Conservation (phyloP, 345 rosid genomes). For the Citrus trifoliata region DNA sequence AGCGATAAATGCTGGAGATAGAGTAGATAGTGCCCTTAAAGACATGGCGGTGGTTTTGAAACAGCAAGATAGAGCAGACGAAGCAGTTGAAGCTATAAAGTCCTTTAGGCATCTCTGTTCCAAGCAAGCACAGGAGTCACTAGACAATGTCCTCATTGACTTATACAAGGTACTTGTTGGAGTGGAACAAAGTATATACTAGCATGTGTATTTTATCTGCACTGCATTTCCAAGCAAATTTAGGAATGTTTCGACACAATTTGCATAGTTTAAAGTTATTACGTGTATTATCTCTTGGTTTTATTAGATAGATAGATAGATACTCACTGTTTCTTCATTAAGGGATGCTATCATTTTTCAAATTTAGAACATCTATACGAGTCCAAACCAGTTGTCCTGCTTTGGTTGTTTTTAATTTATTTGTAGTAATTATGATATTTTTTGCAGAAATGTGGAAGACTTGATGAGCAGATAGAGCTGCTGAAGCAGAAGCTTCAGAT, state of each 20-base stretch:
- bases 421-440: not conserved
- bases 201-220: not conserved
- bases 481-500: slow-evolving; percentile 66
- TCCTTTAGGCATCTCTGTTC: slow-evolving; percentile 79
- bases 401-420: not conserved
- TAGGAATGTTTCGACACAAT: not conserved
- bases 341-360: not conserved
- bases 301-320: not conserved
- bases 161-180: slow-evolving; percentile 67
- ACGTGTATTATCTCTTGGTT: not conserved
- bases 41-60: slow-evolving; percentile 93
- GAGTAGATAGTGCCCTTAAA: slow-evolving; percentile 89
- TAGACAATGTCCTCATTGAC: slow-evolving; percentile 92
- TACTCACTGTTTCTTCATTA: not conserved
- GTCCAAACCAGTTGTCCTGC: not conserved
- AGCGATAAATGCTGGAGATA: slow-evolving; percentile 79
- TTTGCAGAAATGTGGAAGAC: slow-evolving; percentile 83
- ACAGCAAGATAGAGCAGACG: slow-evolving; percentile 75
- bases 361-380: not conserved
- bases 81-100: slow-evolving; percentile 76
- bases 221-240: not conserved
- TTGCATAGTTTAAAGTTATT: not conserved
- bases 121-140: slow-evolving; percentile 82
- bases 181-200: not conserved
- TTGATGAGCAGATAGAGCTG: slow-evolving; percentile 76